Conservation (phyloP, 1,139 yeast genomes). For the Blastobotrys raffinosifermentans region DNA sequence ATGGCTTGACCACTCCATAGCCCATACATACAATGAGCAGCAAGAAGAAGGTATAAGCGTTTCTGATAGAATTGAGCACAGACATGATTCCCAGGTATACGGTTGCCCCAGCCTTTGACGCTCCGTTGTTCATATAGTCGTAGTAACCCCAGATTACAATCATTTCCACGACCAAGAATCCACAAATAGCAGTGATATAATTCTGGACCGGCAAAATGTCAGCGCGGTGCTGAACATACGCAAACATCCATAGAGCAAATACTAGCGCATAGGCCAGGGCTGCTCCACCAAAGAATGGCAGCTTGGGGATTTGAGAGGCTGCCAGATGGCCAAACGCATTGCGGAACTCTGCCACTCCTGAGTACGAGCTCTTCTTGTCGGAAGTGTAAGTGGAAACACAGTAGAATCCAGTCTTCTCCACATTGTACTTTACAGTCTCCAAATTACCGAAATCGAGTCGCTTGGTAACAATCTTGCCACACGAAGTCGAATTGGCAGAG, state of each 20-base stretch:
- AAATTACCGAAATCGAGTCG: constrained; percentile 53
- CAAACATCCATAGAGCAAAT: constrained; percentile 75
- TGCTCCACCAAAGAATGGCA: constrained; percentile 81
- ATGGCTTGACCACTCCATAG: constrained; percentile 85
- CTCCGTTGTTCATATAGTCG: constrained; percentile 68
- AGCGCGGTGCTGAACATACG: constrained; percentile 77
- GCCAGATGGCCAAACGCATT: constrained; percentile 87
- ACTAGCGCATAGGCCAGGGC: constrained; percentile 80
- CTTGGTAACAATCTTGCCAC: constrained; percentile 53
- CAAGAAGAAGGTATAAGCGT: constrained; percentile 84
- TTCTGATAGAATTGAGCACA: constrained; percentile 69
- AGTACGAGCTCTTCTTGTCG: constrained; percentile 41
- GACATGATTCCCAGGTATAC: constrained; percentile 76
- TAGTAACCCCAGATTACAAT: constrained; percentile 88
- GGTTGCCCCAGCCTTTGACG: constrained; percentile 55
- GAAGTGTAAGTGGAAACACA: constrained; percentile 70
- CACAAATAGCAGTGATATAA: constrained; percentile 79
- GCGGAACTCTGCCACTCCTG: constrained; percentile 69
- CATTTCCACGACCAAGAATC: constrained; percentile 77
- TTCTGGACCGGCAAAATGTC: constrained; percentile 88
- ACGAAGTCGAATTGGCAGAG: constrained; percentile 34
- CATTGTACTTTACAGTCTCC: constrained; percentile 55
- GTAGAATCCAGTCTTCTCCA: constrained; percentile 79
- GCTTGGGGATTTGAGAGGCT: constrained; percentile 86
- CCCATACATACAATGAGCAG: constrained; percentile 83